Conservation (phyloP, 805 yeast species). For the Kluyveromyces lactis region DNA sequence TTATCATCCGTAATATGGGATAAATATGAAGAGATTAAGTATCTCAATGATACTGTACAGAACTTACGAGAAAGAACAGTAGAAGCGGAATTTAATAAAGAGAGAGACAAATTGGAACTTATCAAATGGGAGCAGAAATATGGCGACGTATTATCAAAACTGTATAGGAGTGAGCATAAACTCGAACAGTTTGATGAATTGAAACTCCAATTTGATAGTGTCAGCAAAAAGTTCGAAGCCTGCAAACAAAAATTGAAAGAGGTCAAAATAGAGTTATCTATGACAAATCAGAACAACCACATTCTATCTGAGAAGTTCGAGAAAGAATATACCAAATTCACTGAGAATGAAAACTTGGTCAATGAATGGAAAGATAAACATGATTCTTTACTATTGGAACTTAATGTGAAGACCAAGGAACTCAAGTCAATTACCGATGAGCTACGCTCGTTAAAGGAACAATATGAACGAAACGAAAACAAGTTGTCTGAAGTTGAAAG, state of each 20-base stretch:
- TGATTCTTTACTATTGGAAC: slow-evolving; percentile 1
- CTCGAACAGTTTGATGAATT: not conserved
- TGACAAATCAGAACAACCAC: slow-evolving; percentile 24
- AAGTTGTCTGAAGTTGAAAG: not conserved
- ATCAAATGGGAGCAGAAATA: slow-evolving; percentile 4
- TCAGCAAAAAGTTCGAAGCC: slow-evolving; percentile 7
- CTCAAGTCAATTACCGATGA: not conserved
- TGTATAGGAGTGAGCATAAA: not conserved
- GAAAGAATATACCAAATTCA: slow-evolving; percentile 18
- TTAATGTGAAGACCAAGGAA: not conserved
- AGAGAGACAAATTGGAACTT: slow-evolving; percentile 6
- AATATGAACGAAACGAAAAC: not conserved
- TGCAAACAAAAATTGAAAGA: slow-evolving; percentile 8
- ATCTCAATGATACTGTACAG: slow-evolving; percentile 3
- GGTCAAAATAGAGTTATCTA: slow-evolving; percentile 5
- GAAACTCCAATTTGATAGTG: slow-evolving; percentile 2
- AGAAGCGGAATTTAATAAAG: slow-evolving; percentile 4
- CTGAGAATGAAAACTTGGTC: slow-evolving; percentile 29
- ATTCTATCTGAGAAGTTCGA: slow-evolving; percentile 10
- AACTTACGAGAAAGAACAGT: slow-evolving; percentile 3
- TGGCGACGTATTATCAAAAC: slow-evolving; percentile 7
- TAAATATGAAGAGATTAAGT: not conserved
- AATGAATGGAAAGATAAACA: slow-evolving; percentile 18
- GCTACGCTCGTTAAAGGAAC: not conserved
- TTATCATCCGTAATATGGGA: not conserved